phyloP scores from a whole-genome alignment of 2,329 filamentous ascomycete genomes.

The Fusarium sp. region DNA sequence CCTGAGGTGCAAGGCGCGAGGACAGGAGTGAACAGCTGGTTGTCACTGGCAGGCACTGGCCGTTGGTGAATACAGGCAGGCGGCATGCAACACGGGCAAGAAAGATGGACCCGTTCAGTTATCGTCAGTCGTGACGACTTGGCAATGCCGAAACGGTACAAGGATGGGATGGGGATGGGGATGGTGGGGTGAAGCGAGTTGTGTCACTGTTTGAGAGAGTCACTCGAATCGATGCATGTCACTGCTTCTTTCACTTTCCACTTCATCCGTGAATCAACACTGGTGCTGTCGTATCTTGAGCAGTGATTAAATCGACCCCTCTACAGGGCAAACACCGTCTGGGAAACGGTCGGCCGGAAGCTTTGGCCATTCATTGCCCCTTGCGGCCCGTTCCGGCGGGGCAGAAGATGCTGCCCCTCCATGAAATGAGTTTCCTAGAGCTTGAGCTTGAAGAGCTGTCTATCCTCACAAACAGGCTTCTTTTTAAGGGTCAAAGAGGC shows the following conservation, averaged over 20 bases:
- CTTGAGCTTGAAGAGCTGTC: not conserved
- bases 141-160: constrained; percentile 16
- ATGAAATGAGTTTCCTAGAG: not conserved
- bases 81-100: not conserved
- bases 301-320: constrained; percentile 18
- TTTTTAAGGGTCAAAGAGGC: not conserved
- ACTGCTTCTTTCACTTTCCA: constrained; percentile 1
- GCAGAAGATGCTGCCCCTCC: constrained; percentile 8
- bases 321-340: constrained; percentile 6
- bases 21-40: constrained; percentile 1
- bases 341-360: not conserved
- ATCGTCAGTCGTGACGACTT: constrained; percentile 10
- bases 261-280: not conserved
- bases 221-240: constrained; percentile 9
- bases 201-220: constrained; percentile 21
- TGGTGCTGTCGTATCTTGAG: not conserved
- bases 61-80: not conserved
- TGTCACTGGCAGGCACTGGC: constrained; percentile 19
- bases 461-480: not conserved
- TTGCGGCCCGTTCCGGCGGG: constrained; percentile 43
- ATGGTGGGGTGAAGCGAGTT: constrained; percentile 24
- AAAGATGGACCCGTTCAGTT: constrained; percentile 10
- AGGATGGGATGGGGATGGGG: not conserved
- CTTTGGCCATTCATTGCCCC: constrained; percentile 24
- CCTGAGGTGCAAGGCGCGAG: constrained; percentile 14